Base-by-base conservation (phyloP, 2,329 filamentous ascomycete species). In the Penicillium olsonii region DNA sequence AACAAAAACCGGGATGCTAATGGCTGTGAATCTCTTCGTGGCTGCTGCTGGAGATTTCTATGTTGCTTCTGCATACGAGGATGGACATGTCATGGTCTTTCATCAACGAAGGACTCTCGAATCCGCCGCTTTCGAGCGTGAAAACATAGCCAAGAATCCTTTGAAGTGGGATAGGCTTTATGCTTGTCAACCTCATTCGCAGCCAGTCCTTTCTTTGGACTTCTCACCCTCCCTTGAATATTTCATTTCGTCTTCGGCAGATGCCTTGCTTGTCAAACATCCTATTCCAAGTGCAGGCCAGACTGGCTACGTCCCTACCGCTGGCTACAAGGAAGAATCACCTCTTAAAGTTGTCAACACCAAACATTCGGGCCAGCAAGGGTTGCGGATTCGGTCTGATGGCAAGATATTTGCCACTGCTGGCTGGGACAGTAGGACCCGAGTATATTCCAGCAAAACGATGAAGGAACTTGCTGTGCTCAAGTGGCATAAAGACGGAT, bases 401-500 rank as follows among this genome's bases (percentile, higher is more conserved):
- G 88, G 85, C 2, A 87, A 83, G 55, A 80, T 99, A 4, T 87
- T 96, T 56, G 90, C 88, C 3, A 97, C 92, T 0, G 92, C 90
- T 0, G 94, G 94, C 3, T 99, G 94, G 94, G 94, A 99, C 68
- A 81, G 84, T 1, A 83, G 85, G 40, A 77, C 92, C 1, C 79
- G 94, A 8, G 84, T 97, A 1, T 99, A 97, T 69, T 87, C 87
- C 3, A 74, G 80, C 39, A 90, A 87, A 70, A 87, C 84, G 0
- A 79, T 97, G 77, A 88, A 87, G 63, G 92, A 97, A 69, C 71
- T 97, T 10, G 94, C 92, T 0, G 90, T 96, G 46, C 74, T 97
- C 55, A 95, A 95, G 70, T 97, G 92, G 92, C 94, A 97, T 70
- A 85, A 87, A 59, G 87, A 88, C 26, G 92, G 92, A 1, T 92